These are phyloP conservation scores for Microbotryum scabiosae DNA, from an alignment of 1,284 basidiomycete species.

Conservation along the genomic window DNA sequence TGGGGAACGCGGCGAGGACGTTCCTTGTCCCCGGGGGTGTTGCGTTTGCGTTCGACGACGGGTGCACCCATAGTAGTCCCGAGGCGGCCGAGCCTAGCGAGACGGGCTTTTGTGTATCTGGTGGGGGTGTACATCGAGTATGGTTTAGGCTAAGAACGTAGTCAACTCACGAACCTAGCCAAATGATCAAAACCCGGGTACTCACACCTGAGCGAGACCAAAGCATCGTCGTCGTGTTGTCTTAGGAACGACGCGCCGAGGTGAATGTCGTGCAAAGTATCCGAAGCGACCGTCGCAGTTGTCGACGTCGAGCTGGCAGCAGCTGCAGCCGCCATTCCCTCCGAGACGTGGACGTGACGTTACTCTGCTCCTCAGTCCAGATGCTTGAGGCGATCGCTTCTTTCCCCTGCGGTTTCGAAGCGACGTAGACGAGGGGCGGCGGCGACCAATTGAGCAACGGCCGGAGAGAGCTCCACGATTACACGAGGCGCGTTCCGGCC, in stretches of 20 bases:
- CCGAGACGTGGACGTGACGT: too few species aligned
- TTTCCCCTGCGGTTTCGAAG: too few species aligned
- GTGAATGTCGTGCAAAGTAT: constrained; percentile 2
- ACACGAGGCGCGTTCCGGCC: too few species aligned
- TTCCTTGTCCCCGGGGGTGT: not conserved
- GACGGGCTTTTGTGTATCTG: not conserved
- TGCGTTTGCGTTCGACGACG: not conserved
- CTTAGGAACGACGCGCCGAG: not conserved
- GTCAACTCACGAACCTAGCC: not conserved
- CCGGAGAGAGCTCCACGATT: too few species aligned
- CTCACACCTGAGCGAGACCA: not conserved
- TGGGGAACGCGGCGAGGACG: not conserved
- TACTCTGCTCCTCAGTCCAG: too few species aligned
- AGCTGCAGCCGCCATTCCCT: too few species aligned
- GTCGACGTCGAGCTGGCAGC: too few species aligned
- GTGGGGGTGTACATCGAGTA: too few species aligned
- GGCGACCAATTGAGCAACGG: too few species aligned
- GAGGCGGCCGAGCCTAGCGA: not conserved
- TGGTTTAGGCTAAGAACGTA: too few species aligned
- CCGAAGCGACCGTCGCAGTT: not conserved
- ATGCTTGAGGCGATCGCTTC: too few species aligned
- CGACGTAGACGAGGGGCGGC: too few species aligned
- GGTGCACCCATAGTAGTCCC: not conserved
- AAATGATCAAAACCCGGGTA: not conserved
- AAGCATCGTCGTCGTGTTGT: not conserved